phyloP scores from a whole-genome alignment of 2,329 filamentous ascomycete species.

The Beauveria sp. region DNA sequence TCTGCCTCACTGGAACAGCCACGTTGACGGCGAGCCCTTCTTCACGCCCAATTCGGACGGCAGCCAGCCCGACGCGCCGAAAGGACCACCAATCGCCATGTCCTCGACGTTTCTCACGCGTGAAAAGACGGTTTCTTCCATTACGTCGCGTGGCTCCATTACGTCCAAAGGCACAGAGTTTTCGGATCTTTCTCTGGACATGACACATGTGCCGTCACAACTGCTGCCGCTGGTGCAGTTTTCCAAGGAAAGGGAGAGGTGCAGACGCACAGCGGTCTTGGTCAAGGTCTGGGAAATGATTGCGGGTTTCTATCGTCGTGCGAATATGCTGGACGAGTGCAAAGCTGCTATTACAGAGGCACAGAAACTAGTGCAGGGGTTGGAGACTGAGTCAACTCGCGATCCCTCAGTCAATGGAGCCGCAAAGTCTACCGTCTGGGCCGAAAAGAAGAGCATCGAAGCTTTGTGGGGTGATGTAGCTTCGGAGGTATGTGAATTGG shows the following conservation, averaged over 20 bases:
- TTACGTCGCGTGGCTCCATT: conserved; percentile 38
- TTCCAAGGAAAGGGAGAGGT: conserved; percentile 43
- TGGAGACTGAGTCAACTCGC: conserved; percentile 60
- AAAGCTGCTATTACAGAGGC: conserved; percentile 77
- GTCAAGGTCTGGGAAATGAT: conserved; percentile 86
- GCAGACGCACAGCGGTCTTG: conserved; percentile 47
- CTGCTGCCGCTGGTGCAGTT: conserved; percentile 47
- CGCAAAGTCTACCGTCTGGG: conserved; percentile 64
- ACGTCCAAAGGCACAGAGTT: conserved; percentile 32
- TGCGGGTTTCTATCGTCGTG: conserved; percentile 77
- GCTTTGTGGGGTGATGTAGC: conserved; percentile 79
- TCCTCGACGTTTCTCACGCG: conserved; percentile 32
- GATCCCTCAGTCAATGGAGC: conserved; percentile 56
- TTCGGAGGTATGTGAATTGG: conserved; percentile 57
- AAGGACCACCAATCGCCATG: conserved; percentile 30
- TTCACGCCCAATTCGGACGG: conserved; percentile 40
- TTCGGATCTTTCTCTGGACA: conserved; percentile 32
- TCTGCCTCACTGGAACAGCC: conserved; percentile 29
- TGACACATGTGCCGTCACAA: conserved; percentile 37
- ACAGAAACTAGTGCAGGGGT: conserved; percentile 60
- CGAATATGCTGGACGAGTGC: conserved; percentile 72
- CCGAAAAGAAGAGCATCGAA: conserved; percentile 71
- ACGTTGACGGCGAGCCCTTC: conserved; percentile 43
- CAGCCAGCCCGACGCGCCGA: conserved; percentile 37
- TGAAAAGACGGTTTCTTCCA: conserved; percentile 34